A percentile compares a stretch with the other conserved stretches of the same genome.
Evolutionary conservation across 768 basidiomycete species (phyloP).

Genomic region (Pisolithus tinctorius): DNA sequence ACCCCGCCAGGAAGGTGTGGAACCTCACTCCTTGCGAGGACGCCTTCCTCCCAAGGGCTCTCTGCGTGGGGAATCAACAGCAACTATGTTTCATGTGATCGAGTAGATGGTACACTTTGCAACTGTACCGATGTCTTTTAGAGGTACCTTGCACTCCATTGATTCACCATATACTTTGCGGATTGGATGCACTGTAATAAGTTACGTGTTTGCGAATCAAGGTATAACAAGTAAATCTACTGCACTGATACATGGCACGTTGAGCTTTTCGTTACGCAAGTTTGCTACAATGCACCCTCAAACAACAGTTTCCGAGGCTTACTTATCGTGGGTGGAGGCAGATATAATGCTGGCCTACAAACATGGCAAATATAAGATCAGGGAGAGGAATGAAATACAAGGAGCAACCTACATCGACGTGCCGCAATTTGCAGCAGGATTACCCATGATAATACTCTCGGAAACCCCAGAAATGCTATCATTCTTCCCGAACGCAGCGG

Average conservation of each 20-base stretch:
- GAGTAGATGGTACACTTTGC: neutral
- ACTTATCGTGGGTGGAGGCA: constrained; percentile 25
- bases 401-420: constrained; percentile 72
- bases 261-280: neutral
- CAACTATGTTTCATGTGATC: neutral
- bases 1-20: constrained; percentile 1
- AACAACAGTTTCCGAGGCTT: constrained; percentile 31
- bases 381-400: neutral
- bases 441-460: constrained; percentile 99
- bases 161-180: no score
- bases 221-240: neutral
- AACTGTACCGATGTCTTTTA: no score
- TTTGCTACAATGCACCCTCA: constrained; percentile 23
- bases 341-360: constrained; percentile 30
- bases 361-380: constrained; percentile 1
- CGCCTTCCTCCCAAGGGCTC: constrained; percentile 19
- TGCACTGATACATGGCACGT: neutral
- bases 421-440: constrained; percentile 88
- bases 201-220: no score
- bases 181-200: no score
- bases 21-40: constrained; percentile 9
- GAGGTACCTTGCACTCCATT: no score
- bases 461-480: constrained; percentile 96
- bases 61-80: constrained; percentile 19
- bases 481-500: constrained; percentile 91